Percentiles rank a stretch among this genome's conserved stretches.
Evolutionary conservation across 805 yeast genomes (phyloP).

Genomic region (Wickerhamia fluorescens): DNA sequence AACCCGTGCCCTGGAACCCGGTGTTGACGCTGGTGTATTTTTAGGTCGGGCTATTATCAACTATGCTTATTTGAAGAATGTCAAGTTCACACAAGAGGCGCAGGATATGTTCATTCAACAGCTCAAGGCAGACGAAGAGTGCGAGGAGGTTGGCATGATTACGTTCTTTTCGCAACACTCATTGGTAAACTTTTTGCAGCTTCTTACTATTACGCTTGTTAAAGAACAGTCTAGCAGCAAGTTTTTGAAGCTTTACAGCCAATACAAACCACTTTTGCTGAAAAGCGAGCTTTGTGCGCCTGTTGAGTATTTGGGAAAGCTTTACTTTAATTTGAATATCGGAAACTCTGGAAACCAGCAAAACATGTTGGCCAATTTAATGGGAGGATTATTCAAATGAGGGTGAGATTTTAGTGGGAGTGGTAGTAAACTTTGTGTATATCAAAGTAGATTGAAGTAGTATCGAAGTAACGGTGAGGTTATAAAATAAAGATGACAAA

Average conservation of each 20-base stretch:
- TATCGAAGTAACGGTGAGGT: background rate
- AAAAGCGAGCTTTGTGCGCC: slow-evolving; percentile 35
- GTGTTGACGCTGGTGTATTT: slow-evolving; percentile 29
- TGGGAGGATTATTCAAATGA: slow-evolving; percentile 53
- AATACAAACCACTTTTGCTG: slow-evolving; percentile 36
- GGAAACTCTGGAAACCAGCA: slow-evolving; percentile 35
- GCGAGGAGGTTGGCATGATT: slow-evolving; percentile 11
- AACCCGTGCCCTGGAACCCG: slow-evolving; percentile 11
- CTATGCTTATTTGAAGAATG: slow-evolving; percentile 60
- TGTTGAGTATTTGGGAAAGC: slow-evolving; percentile 51
- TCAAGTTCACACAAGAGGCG: slow-evolving; percentile 46
- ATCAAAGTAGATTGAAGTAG: too few species aligned
- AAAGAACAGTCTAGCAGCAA: slow-evolving; percentile 36
- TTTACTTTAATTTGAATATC: slow-evolving; percentile 50
- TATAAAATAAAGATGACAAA: slow-evolving; percentile 1
- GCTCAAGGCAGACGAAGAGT: slow-evolving; percentile 6
- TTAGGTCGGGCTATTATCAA: slow-evolving; percentile 62
- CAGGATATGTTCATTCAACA: slow-evolving; percentile 16
- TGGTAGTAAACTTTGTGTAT: too few species aligned
- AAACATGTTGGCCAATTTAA: slow-evolving; percentile 49
- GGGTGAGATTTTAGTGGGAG: too few species aligned
- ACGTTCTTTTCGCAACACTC: slow-evolving; percentile 33
- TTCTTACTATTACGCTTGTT: slow-evolving; percentile 54
- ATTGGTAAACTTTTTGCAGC: slow-evolving; percentile 61
- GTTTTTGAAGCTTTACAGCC: slow-evolving; percentile 45